These are phyloP conservation scores for Coleophoma cylindrospora DNA, from an alignment of 2,329 filamentous ascomycete species.

Conservation along the genomic window DNA sequence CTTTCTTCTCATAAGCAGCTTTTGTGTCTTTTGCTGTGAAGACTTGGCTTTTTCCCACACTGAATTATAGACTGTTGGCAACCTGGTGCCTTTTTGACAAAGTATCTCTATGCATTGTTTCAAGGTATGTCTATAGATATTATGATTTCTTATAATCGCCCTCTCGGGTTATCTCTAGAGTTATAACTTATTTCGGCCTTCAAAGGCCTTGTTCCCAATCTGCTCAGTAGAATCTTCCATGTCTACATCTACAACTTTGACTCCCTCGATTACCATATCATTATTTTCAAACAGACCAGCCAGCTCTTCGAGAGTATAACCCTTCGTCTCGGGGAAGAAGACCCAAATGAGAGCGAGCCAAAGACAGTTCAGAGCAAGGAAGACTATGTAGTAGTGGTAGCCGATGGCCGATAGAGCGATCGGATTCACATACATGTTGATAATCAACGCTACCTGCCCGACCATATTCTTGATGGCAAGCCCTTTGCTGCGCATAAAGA, in stretches of 20 bases:
- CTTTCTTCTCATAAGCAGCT: no score
- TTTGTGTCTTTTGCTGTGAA: no score
- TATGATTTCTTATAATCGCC: background rate
- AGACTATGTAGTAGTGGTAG: conserved; percentile 11
- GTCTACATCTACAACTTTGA: background rate
- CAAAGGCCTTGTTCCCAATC: conserved; percentile 3
- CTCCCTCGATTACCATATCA: background rate
- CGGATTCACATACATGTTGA: conserved; percentile 1
- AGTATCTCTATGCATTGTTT: no score
- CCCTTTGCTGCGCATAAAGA: conserved; percentile 61
- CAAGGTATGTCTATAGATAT: background rate
- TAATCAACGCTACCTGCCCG: background rate
- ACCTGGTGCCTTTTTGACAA: no score
- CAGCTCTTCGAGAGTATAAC: conserved; percentile 1
- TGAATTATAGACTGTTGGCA: no score
- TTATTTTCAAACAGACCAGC: conserved; percentile 1
- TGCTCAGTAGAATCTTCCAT: conserved; percentile 17
- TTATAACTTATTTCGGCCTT: background rate
- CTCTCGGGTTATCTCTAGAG: no score
- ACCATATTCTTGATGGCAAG: background rate
- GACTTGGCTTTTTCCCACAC: no score
- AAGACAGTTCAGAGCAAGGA: conserved; percentile 8
- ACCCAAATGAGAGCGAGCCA: conserved; percentile 10
- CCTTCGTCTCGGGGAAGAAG: conserved; percentile 10
- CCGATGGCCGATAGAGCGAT: background rate